Percentiles rank a stretch among this genome's conserved stretches.
These are phyloP conservation scores for Aspergillus neoniger DNA, from an alignment of 2,329 filamentous ascomycete species.

Conservation along the genomic window DNA sequence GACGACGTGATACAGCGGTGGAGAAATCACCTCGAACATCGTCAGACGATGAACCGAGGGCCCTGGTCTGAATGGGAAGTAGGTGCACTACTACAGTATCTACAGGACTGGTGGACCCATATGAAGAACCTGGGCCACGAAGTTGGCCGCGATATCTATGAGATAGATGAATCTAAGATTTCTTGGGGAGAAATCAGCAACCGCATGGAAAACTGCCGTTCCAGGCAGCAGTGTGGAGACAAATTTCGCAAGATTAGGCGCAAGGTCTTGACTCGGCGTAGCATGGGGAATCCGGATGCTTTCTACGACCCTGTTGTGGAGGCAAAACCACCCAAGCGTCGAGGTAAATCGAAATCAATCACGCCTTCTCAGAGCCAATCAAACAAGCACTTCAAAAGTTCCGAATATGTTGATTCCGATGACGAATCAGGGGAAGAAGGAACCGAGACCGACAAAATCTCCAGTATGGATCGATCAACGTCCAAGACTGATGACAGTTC, in stretches of 20 bases:
- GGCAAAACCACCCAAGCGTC: not conserved
- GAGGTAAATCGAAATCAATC: not conserved
- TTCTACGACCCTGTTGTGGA: slow-evolving; percentile 25
- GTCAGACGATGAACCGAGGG: slow-evolving; percentile 37
- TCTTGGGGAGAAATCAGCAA: slow-evolving; percentile 37
- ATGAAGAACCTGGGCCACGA: slow-evolving; percentile 21
- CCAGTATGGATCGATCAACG: not conserved
- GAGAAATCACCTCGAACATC: slow-evolving; percentile 45
- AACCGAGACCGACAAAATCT: not conserved
- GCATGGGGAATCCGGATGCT: slow-evolving; percentile 26
- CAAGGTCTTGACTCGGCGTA: slow-evolving; percentile 24
- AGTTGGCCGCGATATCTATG: slow-evolving; percentile 39
- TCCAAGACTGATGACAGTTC: not conserved
- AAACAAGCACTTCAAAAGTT: slow-evolving; percentile 8
- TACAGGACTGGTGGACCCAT: slow-evolving; percentile 28
- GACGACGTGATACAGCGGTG: slow-evolving; percentile 48
- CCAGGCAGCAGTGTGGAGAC: slow-evolving; percentile 44
- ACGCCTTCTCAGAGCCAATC: not conserved
- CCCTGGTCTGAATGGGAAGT: slow-evolving; percentile 41
- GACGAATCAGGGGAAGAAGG: slow-evolving; percentile 10
- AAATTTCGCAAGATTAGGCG: slow-evolving; percentile 40
- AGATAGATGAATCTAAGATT: slow-evolving; percentile 36
- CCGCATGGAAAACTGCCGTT: slow-evolving; percentile 31
- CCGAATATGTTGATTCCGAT: slow-evolving; percentile 9
- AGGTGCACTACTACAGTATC: slow-evolving; percentile 26